Base-by-base conservation (phyloP, 345 rosid species). In the Murraya koenigii region DNA sequence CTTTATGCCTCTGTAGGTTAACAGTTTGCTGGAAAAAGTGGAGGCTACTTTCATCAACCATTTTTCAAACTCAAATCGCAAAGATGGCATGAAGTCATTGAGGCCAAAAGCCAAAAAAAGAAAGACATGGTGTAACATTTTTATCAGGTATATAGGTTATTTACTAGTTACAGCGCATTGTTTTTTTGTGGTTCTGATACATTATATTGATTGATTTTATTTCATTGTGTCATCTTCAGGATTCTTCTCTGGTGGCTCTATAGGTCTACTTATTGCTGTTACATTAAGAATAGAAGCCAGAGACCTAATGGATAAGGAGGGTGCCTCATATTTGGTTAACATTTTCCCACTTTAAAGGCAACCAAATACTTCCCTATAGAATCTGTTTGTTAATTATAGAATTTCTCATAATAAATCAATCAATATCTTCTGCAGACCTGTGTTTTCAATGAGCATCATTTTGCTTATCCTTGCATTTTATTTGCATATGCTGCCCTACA, bases 301-400 rank as follows among this genome's bases (percentile, higher is more conserved):
- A 77, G 96, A 96, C 90, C 90, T 87, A 11, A 52, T 89, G 49
- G 91, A 91, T 13, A 84, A 90, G 81, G 33, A 39, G 14, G 17
- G 49, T 44, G 49, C 49, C 70, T 17, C 56, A n/a, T 91, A 89
- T 80, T 89, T 91, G 93, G 82, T 52, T 41, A 90, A 84, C 59
- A 77, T 92, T 88, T 88, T 92, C 72, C 94, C 97, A 25, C 90
- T 90, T 35, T 90, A 91, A 79, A 89, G 91, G 92, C 86, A 86
- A 83, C 11, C 63, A 66, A 59, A 60, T 32, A 71, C 73, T 62
- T 36, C 61, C 59, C 69, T 33, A 15, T 62, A 10, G 1, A 9
- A 63, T 69, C 72, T 77, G 73, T 15, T 77, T 55, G 23, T 32
- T 59, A 32, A 35, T 44, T 75, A 23, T 23, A 28, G 62, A 33